These are phyloP conservation scores for Arthrobotrys pseudoclavata DNA, from an alignment of 2,329 filamentous ascomycete species.

Conservation along the genomic window DNA sequence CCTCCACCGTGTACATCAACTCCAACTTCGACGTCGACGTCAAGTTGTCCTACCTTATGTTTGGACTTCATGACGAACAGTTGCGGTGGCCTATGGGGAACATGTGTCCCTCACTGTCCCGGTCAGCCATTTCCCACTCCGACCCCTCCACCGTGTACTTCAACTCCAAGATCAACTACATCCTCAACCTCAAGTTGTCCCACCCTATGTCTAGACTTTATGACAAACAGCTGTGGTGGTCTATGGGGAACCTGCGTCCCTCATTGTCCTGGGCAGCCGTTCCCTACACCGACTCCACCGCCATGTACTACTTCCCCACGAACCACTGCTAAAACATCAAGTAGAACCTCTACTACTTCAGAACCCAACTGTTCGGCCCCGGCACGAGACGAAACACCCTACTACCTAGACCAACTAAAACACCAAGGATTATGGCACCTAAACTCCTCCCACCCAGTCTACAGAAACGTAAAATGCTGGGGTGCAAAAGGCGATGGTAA, in stretches of 20 bases:
- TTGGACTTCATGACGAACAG: constrained; percentile 7
- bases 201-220: constrained; percentile 17
- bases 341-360: neutral
- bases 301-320: constrained; percentile 3
- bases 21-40: constrained; percentile 1
- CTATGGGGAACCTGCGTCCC: constrained; percentile 17
- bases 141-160: constrained; percentile 11
- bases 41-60: constrained; percentile 13
- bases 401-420: constrained; percentile 24
- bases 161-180: neutral
- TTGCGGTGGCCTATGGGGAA: constrained; percentile 18
- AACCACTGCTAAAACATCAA: constrained; percentile 18
- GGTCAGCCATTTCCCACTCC: constrained; percentile 15
- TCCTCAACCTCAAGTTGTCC: constrained; percentile 19
- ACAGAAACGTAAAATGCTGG: constrained; percentile 44
- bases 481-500: constrained; percentile 35
- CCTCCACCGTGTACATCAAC: constrained; percentile 12
- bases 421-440: constrained; percentile 24
- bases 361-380: neutral
- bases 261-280: constrained; percentile 9
- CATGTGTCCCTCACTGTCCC: constrained; percentile 11
- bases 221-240: constrained; percentile 19
- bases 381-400: constrained; percentile 6
- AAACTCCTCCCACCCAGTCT: constrained; percentile 26
- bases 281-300: constrained; percentile 7